Percentiles rank a stretch among this genome's conserved stretches.
Conservation (phyloP, 192 early-diverging fungal genomes). For the Dispira parvispora region DNA sequence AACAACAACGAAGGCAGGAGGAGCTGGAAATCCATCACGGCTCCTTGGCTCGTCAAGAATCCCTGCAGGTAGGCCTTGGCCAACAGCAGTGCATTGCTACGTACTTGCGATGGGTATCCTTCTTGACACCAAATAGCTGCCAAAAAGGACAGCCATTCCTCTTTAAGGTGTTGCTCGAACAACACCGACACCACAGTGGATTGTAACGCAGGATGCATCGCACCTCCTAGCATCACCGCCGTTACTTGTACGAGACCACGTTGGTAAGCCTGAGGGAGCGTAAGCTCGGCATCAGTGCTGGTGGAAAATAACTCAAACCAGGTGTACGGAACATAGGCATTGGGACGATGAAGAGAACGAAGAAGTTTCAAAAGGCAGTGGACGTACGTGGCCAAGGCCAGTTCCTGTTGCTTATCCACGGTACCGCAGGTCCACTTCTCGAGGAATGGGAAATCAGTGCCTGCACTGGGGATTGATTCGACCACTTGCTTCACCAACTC, state of each 20-base stretch:
- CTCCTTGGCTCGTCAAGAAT: constrained; percentile 9
- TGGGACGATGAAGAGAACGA: background rate
- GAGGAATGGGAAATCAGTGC: too few species aligned
- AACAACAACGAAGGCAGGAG: constrained; percentile 55
- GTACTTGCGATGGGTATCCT: constrained; percentile 7
- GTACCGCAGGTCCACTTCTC: too few species aligned
- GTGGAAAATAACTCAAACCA: background rate
- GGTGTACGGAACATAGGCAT: background rate
- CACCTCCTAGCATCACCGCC: too few species aligned
- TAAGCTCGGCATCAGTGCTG: background rate
- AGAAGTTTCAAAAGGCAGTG: too few species aligned
- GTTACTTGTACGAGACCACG: background rate
- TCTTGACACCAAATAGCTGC: constrained; percentile 16
- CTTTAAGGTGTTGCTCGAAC: constrained; percentile 15
- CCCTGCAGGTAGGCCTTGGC: constrained; percentile 29
- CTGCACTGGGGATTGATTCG: too few species aligned
- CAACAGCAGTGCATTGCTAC: constrained; percentile 35
- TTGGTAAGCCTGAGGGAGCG: background rate
- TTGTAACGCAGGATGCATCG: background rate
- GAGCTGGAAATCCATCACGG: constrained; percentile 41
- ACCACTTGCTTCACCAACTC: too few species aligned
- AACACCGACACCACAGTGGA: constrained; percentile 16
- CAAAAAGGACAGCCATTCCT: constrained; percentile 27
- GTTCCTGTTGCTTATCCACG: too few species aligned
- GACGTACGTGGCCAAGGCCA: too few species aligned